Evolutionary conservation across 495 filamentous ascomycete genomes (phyloP).

Genomic region (Tuber brumale): DNA sequence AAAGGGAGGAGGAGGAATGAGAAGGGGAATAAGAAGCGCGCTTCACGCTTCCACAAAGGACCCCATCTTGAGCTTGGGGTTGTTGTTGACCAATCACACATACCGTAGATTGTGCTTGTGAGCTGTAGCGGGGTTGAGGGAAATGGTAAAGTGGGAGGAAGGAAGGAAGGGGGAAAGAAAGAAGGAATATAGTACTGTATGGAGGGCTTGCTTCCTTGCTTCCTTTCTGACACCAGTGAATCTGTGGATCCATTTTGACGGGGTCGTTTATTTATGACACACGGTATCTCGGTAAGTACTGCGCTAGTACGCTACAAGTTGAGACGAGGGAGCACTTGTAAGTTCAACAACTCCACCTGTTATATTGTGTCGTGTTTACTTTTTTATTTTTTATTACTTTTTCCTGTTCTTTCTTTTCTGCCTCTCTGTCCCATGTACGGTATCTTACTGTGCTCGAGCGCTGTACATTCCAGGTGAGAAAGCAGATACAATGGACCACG

Average conservation of each 20-base stretch:
- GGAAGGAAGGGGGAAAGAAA: neutral
- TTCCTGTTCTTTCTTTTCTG: neutral
- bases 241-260: neutral
- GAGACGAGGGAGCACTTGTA: neutral
- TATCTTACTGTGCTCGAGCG: neutral
- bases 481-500: neutral
- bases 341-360: neutral
- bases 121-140: neutral
- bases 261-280: neutral
- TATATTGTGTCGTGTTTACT: neutral
- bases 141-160: neutral
- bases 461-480: neutral
- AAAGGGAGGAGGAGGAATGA: too few species aligned
- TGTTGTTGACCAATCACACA: neutral
- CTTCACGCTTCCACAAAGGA: neutral
- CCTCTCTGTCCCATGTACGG: neutral
- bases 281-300: neutral
- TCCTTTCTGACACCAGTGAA: constrained; percentile 5
- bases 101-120: neutral
- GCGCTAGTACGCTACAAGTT: neutral
- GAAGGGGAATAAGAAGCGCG: neutral
- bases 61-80: neutral
- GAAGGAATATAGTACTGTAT: neutral
- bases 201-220: neutral
- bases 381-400: neutral